Conservation (phyloP, 192 early-diverging fungal genomes). For the Entomortierella beljakovae region DNA sequence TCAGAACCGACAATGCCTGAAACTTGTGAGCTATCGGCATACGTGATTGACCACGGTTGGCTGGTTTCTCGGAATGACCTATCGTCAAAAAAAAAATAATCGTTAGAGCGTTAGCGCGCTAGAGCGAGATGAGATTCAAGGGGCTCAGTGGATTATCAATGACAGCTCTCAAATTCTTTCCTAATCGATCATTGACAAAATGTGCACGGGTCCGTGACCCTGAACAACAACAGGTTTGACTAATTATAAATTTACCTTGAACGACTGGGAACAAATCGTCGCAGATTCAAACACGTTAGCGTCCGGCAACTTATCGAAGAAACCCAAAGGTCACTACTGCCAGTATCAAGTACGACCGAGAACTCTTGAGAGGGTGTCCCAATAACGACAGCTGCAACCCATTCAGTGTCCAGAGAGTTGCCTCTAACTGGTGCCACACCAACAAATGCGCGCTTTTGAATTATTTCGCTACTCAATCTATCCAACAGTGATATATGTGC, state of each 20-base stretch:
- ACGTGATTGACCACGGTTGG: slow-evolving; percentile 55
- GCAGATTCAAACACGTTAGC: slow-evolving; percentile 49
- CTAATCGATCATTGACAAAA: neutral
- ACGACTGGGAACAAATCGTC: slow-evolving; percentile 58
- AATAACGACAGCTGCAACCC: slow-evolving; percentile 57
- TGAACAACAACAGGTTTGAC: neutral
- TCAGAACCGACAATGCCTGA: slow-evolving; percentile 63
- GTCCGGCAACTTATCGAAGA: slow-evolving; percentile 64
- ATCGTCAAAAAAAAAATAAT: neutral
- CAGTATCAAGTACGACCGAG: slow-evolving; percentile 71
- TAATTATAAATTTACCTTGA: slow-evolving; percentile 49
- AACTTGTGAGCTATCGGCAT: slow-evolving; percentile 62
- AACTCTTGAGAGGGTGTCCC: slow-evolving; percentile 68
- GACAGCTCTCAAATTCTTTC: too few relatives aligned
- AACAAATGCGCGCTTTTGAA: slow-evolving; percentile 37
- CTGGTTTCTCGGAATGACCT: neutral
- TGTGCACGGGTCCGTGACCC: neutral
- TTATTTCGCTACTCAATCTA: neutral
- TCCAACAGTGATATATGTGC: neutral
- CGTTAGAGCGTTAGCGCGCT: too few relatives aligned
- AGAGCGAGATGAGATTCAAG: too few relatives aligned
- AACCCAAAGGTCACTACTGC: slow-evolving; percentile 71
- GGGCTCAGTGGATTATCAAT: too few relatives aligned
- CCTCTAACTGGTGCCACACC: slow-evolving; percentile 51
- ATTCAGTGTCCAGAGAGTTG: slow-evolving; percentile 46